A percentile compares a stretch with the other conserved stretches of the same genome.
Evolutionary conservation across 768 basidiomycete species (phyloP).

Genomic region (Amanita phalloides): DNA sequence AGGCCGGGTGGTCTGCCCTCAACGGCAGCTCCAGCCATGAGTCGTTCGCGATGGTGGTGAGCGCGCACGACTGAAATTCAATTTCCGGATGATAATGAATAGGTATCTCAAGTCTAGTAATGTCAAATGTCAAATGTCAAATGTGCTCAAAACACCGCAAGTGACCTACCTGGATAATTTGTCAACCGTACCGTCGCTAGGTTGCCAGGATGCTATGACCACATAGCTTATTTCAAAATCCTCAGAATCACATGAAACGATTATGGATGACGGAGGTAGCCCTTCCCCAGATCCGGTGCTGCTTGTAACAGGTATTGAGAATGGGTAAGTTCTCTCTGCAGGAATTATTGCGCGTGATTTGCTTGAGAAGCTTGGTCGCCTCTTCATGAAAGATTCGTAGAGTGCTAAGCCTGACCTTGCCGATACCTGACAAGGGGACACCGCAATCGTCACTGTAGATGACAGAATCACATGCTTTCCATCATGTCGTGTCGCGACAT

Average conservation of each 20-base stretch:
- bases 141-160: conserved; percentile 6
- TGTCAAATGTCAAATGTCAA: not conserved
- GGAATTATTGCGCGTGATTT: conserved; percentile 17
- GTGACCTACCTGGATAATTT: conserved; percentile 2
- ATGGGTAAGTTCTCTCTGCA: conserved; percentile 32
- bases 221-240: conserved; percentile 40
- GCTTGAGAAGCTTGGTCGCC: conserved; percentile 34
- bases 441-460: conserved; percentile 30
- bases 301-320: conserved; percentile 46
- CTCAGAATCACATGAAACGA: conserved; percentile 12
- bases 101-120: conserved; percentile 51
- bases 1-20: conserved; percentile 47
- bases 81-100: conserved; percentile 48
- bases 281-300: conserved; percentile 41
- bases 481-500: conserved; percentile 9
- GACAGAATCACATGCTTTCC: conserved; percentile 40
- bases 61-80: conserved; percentile 50
- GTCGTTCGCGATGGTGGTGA: conserved; percentile 26
- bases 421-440: conserved; percentile 23
- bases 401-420: conserved; percentile 21
- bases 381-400: conserved; percentile 31
- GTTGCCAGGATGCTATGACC: conserved; percentile 49
- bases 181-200: conserved; percentile 29
- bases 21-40: conserved; percentile 66
- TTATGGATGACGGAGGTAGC: conserved; percentile 33